Evolutionary conservation across 2,329 filamentous ascomycete species (phyloP), one percentile per base, ranked within the genome.

Genomic region (Trichoderma lentiforme): DNA sequence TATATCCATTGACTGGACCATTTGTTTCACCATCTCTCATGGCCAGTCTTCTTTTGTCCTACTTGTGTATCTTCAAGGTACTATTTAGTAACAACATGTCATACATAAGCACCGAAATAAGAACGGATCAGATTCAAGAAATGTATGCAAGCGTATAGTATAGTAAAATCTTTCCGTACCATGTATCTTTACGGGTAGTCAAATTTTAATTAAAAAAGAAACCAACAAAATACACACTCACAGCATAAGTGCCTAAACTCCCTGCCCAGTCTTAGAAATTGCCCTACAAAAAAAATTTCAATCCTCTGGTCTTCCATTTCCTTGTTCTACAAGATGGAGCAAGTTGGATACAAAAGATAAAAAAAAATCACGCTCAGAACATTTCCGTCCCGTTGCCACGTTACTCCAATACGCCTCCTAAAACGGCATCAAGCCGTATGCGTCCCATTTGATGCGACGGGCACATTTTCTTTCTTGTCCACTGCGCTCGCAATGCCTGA

Each of bases 371-470:
- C 32, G 51, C 69, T 63, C 43, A 64, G 47, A 62, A 56, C 43
- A 64, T 71, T 53, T 43, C 39, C 66, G 26, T 18, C 30, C 73
- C 72, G 67, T 73, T 71, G 71, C 73, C 74, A 73, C 71, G 53
- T 72, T 76, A 78, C 77, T 76, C 76, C 77, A 71, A 67, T 79
- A 70, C 74, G 70, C 73, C 73, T 66, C 43, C 14, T 70, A 32
- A 39, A 47, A 72, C 47, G 66, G 43, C 63, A 39, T 68, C 61
- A 72, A 71, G 30, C 30, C 61, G 70, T 57, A 28, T 68, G 70
- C 70, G 57, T 56, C 64, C 57, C 43, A 7, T 47, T 21, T 39
- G 64, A 72, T 34, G 64, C 56, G 56, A 57, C 57, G 30, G 26
- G 47, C 39, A 62, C 24, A 43, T 71, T 58, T 56, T 67, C 30